These are phyloP conservation scores for Cadophora gregata DNA, from an alignment of 2,329 filamentous ascomycete genomes.

Conservation along the genomic window DNA sequence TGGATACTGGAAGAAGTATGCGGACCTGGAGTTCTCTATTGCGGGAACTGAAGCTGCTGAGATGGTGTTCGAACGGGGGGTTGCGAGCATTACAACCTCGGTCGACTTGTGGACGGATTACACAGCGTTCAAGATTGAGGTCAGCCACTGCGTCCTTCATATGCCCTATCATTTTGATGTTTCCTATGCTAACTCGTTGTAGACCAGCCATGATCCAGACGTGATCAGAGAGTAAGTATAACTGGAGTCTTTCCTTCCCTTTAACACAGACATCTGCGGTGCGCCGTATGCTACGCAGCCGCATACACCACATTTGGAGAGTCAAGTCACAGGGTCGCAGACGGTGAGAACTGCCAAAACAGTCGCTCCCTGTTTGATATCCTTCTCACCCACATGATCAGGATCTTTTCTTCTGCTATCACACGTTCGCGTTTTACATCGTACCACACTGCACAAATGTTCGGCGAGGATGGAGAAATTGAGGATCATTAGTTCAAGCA, in stretches of 20 bases:
- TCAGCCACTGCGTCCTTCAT: neutral
- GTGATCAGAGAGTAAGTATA: conserved; percentile 99
- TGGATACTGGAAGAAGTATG: conserved; percentile 99
- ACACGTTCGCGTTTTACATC: conserved; percentile 51
- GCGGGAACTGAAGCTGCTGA: conserved; percentile 96
- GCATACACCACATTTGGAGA: conserved; percentile 36
- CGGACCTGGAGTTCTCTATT: conserved; percentile 95
- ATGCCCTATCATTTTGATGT: neutral
- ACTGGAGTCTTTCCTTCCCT: conserved; percentile 68
- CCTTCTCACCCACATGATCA: conserved; percentile 71
- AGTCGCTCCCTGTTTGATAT: conserved; percentile 60
- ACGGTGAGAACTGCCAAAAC: conserved; percentile 77
- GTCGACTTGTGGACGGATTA: conserved; percentile 98
- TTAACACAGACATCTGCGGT: conserved; percentile 58
- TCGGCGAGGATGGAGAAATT: conserved; percentile 53
- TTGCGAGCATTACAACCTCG: conserved; percentile 90
- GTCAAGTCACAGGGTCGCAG: conserved; percentile 53
- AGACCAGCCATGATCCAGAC: conserved; percentile 88
- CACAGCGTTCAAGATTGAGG: conserved; percentile 94
- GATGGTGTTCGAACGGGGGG: conserved; percentile 96
- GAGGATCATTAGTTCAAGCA: conserved; percentile 56
- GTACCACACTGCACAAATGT: conserved; percentile 45
- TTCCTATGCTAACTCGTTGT: neutral
- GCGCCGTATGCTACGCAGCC: conserved; percentile 39
- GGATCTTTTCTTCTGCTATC: conserved; percentile 60